Evolutionary conservation across 2,329 filamentous ascomycete species (phyloP).

Genomic region (Trichoderma atrobrunneum): DNA sequence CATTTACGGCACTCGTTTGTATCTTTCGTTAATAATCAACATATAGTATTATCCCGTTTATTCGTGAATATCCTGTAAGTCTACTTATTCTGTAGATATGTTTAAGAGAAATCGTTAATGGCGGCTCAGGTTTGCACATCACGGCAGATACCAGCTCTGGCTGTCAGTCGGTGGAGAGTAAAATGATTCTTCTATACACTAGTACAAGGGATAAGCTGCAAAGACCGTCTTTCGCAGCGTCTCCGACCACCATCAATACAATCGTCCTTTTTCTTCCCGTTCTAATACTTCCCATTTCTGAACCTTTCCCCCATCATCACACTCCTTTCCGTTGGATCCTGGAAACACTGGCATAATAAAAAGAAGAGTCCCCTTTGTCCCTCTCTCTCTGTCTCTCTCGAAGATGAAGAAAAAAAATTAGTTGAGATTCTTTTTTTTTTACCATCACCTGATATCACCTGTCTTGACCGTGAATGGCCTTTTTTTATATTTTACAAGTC

Average conservation of each 20-base stretch:
- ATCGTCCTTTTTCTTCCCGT: not conserved
- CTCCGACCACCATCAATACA: conserved; percentile 18
- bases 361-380: not conserved
- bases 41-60: not conserved
- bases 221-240: not conserved
- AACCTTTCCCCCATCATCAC: not conserved
- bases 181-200: conserved; percentile 39
- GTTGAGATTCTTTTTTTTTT: not conserved
- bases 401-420: not conserved
- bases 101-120: not conserved
- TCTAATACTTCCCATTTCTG: not conserved
- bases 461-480: not conserved
- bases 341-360: not conserved
- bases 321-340: not conserved
- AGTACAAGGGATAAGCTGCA: conserved; percentile 31
- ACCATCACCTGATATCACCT: not conserved
- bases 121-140: not conserved
- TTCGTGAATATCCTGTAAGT: not conserved
- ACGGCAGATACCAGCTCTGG: not conserved
- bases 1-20: not conserved
- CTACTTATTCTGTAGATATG: too few species aligned
- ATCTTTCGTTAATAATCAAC: not conserved
- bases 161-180: conserved; percentile 9
- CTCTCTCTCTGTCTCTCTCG: not conserved
- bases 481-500: not conserved